Evolutionary conservation across 2,329 filamentous ascomycete genomes (phyloP), one percentile per base, ranked within the genome.

Genomic region (Aspergillus neoniger): DNA sequence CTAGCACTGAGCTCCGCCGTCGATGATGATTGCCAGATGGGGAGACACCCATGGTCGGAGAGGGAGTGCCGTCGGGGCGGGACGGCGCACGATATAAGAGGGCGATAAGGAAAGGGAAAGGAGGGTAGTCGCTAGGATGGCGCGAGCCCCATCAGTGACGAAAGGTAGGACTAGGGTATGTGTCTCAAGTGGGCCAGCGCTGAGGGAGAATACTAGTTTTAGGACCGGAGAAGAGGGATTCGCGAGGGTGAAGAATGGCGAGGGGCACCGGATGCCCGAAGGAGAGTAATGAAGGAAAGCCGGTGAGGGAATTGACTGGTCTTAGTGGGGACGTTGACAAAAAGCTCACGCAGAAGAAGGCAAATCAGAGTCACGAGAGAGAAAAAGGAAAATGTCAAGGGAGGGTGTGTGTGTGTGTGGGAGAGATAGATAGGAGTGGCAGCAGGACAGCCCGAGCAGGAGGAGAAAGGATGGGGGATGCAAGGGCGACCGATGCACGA

Each of bases 1-100:
- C 72, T 55, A 77, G 66, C 52, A 75, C 68, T 51, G 75, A 77
- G 65, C 75, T 77, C 57, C 75, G 74, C 63, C 75, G 72, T 61
- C 75, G 72, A 64, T 77, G 75, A 59, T 77, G 75, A 58, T 67
- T 73, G 47, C 69, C 66, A 47, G 70, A 69, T 50, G 72, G 65
- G 28, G 72, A 68, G 56, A 75, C 63, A 55, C 72, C 73, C 75
- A 77, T 77, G 51, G 47, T 74, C 61, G 51, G 56, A 47, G 30
- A 39, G 51, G 51, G 19, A 38, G 51, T 25, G 12, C 32, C 53
- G 32, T 17, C n/a, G 53, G 32, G 17, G 41, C 38, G 53, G 53
- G 53, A 51, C 36, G 53, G 36, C 32, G 36, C 21, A n/a, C 23
- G 55, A 32, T 48, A 36, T 30, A 55, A 51, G 47, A 52, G 56